These are phyloP conservation scores for Diutina pseudorugosa DNA, from an alignment of 1,139 yeast genomes.

Conservation along the genomic window DNA sequence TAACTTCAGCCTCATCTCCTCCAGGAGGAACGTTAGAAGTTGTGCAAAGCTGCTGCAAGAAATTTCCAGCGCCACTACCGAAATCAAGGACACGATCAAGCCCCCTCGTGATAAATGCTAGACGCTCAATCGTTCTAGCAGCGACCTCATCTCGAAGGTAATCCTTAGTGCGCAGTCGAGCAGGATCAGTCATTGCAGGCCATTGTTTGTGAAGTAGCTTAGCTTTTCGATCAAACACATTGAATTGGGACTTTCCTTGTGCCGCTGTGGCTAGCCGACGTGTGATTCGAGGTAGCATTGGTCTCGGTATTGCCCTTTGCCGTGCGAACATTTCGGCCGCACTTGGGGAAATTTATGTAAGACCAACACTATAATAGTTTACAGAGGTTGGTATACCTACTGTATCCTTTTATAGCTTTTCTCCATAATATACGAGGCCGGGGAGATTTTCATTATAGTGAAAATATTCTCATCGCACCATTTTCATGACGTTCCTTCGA, in stretches of 20 bases:
- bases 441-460: background rate
- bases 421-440: background rate
- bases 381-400: background rate
- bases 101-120: slow-evolving; percentile 59
- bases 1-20: slow-evolving; percentile 18
- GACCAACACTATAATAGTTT: background rate
- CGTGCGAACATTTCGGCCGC: background rate
- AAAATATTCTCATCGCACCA: background rate
- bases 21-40: slow-evolving; percentile 17
- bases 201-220: slow-evolving; percentile 50
- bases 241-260: slow-evolving; percentile 14
- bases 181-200: slow-evolving; percentile 26
- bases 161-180: slow-evolving; percentile 48
- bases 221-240: slow-evolving; percentile 57
- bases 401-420: background rate
- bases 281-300: slow-evolving; percentile 1
- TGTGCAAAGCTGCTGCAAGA: slow-evolving; percentile 24
- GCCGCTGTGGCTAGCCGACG: slow-evolving; percentile 16
- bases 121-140: slow-evolving; percentile 56
- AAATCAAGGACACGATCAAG: slow-evolving; percentile 54
- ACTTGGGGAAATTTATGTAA: background rate
- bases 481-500: background rate
- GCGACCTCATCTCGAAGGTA: slow-evolving; percentile 71
- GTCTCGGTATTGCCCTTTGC: background rate
- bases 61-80: slow-evolving; percentile 65